Base-by-base conservation (phyloP, 306 rosid genomes). In the Carpinus fangiana region DNA sequence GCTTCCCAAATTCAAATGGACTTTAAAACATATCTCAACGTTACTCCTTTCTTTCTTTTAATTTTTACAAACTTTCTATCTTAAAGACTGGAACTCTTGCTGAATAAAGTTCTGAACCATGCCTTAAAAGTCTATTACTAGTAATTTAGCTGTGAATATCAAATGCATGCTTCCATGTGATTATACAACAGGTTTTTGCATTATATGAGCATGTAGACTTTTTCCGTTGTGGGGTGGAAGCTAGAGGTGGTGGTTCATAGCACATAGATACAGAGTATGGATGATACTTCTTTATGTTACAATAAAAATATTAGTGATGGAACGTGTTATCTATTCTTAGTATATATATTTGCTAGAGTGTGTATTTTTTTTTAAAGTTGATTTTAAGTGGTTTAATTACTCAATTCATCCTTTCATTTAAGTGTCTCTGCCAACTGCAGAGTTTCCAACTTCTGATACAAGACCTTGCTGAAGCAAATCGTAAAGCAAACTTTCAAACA, bases 391-490 rank as follows among this genome's bases (percentile, higher is more conserved):
- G 36, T 34, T 55, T 34, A 72, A 3, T 17, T 66, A 0, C 43
- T 50, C 18, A 47, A 61, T 76, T 73, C 21, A n/a, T 38, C 82
- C 46, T 73, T 57, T 81, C 26, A 36, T 43, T 78, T 67, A 67
- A 59, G 69, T 56, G 48, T 67, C 51, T 51, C 48, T 73, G 46
- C 66, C 46, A 75, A 60, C 17, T 12, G 50, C 85, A 92, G 98
- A 85, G 83, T 46, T 92, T 94, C 83, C 90, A 88, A 47, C 78
- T 78, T 76, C 81, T 92, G 84, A 82, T 94, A 81, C 92, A 90
- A 78, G 89, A 84, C 61, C 87, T 90, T 7, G 84, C 82, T 74
- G 88, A 73, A 80, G 80, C 86, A 82, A 80, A 81, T 70, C 59
- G 84, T 34, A 90, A 82, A 76, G 38, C 84, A 53, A 80, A 78